Base-by-base conservation (phyloP, 805 yeast species). In the Saccharomycopsis lassenensis region DNA sequence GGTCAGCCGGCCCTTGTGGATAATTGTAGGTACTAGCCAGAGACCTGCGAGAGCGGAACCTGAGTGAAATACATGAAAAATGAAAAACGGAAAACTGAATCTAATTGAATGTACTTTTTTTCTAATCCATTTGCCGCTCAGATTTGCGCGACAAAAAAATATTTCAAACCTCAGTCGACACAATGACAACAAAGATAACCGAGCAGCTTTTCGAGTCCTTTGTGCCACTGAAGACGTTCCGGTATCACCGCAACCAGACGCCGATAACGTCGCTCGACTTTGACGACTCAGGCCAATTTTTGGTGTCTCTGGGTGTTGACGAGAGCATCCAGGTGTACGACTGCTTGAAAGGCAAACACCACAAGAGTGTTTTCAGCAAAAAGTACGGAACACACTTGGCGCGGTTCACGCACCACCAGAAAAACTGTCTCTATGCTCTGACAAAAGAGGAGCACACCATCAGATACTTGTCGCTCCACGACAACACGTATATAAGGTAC, bases 331-430 rank as follows among this genome's bases (percentile, higher is more conserved):
- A 85, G 49, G 59, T 91, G 14, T 89, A 85, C 54, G 94, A 89
- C 57, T 62, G 69, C n/a, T 67, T 68, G 41, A 40, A 53, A 2
- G 96, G 95, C 4, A 63, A 68, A 36, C 80, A 75, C 44, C 49
- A 67, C 29, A 81, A 77, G 48, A 72, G 85, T 3, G 68, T 83
- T 6, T 77, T 72, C 41, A 77, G 91, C 20, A 87, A 86, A 58
- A 91, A 91, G 52, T 91, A 91, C 49, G 98, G 98, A 1, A 82
- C 86, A 39, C 86, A 84, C 50, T 58, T 83, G 25, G 95, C 95
- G 2, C 65, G 74, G 31, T 91, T 91, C 55, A 76, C 95, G 1
- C 93, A 80, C 50, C 67, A 70, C 29, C 76, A 74, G 30, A 65
- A 70, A 39, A 75, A 77, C 48, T 78, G 91, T 49, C 63, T 89